A percentile compares a stretch with the other conserved stretches of the same genome.
Evolutionary conservation across 1,284 basidiomycete genomes (phyloP).

Genomic region (Sanghuangporus weigelae): DNA sequence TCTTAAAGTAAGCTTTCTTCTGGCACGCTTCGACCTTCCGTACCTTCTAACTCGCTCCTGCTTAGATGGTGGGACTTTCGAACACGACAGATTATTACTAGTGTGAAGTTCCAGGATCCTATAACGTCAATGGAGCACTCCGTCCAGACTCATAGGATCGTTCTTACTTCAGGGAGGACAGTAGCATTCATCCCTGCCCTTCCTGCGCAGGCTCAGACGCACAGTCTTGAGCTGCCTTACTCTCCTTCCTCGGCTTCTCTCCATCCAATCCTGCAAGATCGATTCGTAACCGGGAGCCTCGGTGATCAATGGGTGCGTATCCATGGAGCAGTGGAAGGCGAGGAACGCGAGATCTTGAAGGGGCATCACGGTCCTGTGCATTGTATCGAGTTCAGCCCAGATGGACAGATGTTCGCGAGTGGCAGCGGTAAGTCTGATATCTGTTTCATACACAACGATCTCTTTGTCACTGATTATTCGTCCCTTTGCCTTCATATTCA

Average conservation of each 20-base stretch:
- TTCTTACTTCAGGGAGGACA: conserved; percentile 87
- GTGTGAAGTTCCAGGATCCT: conserved; percentile 70
- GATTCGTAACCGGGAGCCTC: conserved; percentile 89
- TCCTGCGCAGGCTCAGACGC: conserved; percentile 51
- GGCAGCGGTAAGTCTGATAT: conserved; percentile 71
- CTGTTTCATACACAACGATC: not conserved
- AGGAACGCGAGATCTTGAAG: conserved; percentile 89
- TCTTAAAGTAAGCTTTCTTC: conserved; percentile 65
- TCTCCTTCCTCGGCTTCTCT: conserved; percentile 88
- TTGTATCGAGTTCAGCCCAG: conserved; percentile 90
- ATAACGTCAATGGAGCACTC: conserved; percentile 95
- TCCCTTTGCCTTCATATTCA: not conserved
- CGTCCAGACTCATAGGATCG: conserved; percentile 77
- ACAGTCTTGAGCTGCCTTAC: conserved; percentile 71
- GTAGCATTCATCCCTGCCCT: conserved; percentile 82
- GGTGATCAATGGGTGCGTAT: conserved; percentile 96
- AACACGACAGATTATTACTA: conserved; percentile 66
- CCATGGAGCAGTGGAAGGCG: conserved; percentile 79
- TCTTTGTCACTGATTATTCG: not conserved
- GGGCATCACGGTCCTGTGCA: conserved; percentile 98
- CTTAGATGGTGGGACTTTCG: conserved; percentile 94
- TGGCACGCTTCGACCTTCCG: not conserved
- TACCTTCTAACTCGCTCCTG: not conserved
- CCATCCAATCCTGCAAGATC: conserved; percentile 83
- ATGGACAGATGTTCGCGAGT: conserved; percentile 97